phyloP scores from a whole-genome alignment of 2,329 filamentous ascomycete genomes.

The Saccharata proteae region DNA sequence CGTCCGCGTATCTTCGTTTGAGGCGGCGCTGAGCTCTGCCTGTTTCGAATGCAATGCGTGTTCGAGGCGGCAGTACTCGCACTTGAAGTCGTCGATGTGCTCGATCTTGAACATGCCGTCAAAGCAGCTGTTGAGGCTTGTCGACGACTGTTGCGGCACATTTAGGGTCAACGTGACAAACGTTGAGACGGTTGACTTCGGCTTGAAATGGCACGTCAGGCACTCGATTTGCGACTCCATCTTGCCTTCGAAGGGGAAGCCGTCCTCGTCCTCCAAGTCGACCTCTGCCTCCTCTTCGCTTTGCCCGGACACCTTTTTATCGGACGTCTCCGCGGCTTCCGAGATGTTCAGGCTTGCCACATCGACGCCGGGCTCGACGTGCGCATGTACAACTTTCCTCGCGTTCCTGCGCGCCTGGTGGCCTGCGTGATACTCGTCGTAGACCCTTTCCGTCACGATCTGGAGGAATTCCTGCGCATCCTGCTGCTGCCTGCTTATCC shows the following conservation, averaged over 20 bases:
- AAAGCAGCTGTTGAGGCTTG: conserved; percentile 76
- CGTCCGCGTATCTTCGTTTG: conserved; percentile 25
- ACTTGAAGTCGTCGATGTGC: conserved; percentile 93
- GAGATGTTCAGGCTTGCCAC: conserved; percentile 12
- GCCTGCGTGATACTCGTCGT: conserved; percentile 88
- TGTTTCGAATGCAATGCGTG: conserved; percentile 59
- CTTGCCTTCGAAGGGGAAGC: conserved; percentile 84
- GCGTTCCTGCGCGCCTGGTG: conserved; percentile 56
- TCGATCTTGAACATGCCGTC: conserved; percentile 92
- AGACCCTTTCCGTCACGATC: conserved; percentile 79
- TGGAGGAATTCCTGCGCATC: conserved; percentile 97
- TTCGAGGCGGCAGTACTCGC: conserved; percentile 79
- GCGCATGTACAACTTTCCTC: conserved; percentile 11
- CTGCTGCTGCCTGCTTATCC: conserved; percentile 89
- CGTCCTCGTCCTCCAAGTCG: conserved; percentile 42
- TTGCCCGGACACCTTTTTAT: no score
- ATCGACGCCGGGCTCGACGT: conserved; percentile 10
- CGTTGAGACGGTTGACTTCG: conserved; percentile 66
- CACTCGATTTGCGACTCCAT: conserved; percentile 95
- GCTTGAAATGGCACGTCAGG: conserved; percentile 77
- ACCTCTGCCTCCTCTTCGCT: conserved; percentile 14
- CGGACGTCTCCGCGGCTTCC: conserved; percentile 10
- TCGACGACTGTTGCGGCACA: conserved; percentile 69
- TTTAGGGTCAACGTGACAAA: conserved; percentile 90
- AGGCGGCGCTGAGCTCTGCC: conserved; percentile 41